Evolutionary conservation across 768 basidiomycete species (phyloP).

Genomic region (Hortiboletus flavorubellus): DNA sequence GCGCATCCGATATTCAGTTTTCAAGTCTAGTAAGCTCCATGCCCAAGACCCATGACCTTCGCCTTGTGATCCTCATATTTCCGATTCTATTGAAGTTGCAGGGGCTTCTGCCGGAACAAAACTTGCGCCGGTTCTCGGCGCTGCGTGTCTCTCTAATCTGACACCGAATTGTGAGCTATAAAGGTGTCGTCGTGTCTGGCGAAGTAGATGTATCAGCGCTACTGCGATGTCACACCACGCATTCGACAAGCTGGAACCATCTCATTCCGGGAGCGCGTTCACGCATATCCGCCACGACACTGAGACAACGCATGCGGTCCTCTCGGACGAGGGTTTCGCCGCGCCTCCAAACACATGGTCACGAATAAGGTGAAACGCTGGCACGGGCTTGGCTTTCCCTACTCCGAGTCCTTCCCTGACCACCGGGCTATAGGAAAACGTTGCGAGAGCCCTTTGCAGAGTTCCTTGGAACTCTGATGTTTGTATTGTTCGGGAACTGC

Average conservation of each 20-base stretch:
- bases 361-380: constrained; percentile 41
- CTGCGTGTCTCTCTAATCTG: not conserved
- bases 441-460: constrained; percentile 59
- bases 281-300: not conserved
- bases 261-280: not conserved
- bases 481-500: constrained; percentile 54
- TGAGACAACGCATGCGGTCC: not conserved
- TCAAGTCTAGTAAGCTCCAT: not conserved
- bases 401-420: not conserved
- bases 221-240: constrained; percentile 1
- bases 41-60: not conserved
- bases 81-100: not conserved
- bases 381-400: not conserved
- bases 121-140: not conserved
- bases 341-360: constrained; percentile 44
- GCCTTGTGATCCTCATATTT: not conserved
- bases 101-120: not conserved
- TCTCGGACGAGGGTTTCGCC: not conserved
- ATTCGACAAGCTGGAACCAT: not conserved
- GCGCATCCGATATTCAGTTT: too few species aligned
- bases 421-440: constrained; percentile 27
- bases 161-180: not conserved
- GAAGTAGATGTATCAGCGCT: not conserved
- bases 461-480: constrained; percentile 51
- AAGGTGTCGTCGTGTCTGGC: not conserved